Percentiles rank a stretch among this genome's conserved stretches.
Evolutionary conservation across 441 rosid genomes (phyloP).

Genomic region (Aleurites moluccanus): DNA sequence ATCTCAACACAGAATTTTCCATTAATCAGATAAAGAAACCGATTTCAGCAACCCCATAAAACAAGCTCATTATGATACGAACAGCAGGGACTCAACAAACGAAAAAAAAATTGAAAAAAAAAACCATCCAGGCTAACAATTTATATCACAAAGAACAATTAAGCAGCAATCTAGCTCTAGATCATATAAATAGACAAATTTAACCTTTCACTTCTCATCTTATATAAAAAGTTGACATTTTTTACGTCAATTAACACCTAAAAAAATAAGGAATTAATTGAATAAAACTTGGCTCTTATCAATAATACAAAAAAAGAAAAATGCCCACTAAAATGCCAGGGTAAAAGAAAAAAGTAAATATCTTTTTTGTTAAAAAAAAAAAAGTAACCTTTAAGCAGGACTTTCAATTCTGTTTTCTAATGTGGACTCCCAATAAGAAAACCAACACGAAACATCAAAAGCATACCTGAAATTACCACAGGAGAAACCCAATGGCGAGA

Average conservation of each 20-base stretch:
- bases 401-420: not conserved
- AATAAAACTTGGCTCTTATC: not conserved
- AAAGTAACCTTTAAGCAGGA: conserved; percentile 4
- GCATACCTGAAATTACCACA: conserved; percentile 15
- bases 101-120: not conserved
- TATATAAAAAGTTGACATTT: not conserved
- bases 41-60: no score
- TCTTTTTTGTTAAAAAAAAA: no score
- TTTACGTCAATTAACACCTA: not conserved
- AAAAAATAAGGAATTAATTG: not conserved
- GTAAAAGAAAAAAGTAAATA: not conserved
- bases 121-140: not conserved
- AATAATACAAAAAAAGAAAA: not conserved
- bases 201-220: not conserved
- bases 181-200: not conserved
- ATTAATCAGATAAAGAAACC: not conserved
- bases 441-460: not conserved
- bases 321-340: not conserved
- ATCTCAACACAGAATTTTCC: not conserved
- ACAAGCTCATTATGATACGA: not conserved
- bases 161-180: conserved; percentile 1
- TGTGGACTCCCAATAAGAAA: not conserved
- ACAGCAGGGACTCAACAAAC: not conserved
- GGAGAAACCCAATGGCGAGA: conserved; percentile 6
- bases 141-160: not conserved